Base-by-base conservation (phyloP, 1,284 basidiomycete species). In the Trametes hirsuta region DNA sequence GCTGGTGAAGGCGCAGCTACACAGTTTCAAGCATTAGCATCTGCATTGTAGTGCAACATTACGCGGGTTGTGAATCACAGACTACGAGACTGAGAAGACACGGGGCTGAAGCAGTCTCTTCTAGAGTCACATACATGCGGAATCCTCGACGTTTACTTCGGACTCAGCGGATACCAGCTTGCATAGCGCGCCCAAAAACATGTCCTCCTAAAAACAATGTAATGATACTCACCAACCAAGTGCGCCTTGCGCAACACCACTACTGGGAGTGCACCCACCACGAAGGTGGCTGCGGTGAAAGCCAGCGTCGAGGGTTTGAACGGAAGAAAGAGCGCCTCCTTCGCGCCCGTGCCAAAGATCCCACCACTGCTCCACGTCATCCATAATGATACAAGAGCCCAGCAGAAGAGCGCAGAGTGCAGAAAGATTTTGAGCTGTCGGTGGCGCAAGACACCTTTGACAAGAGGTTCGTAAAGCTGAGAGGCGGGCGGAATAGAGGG, bases 381-480 rank as follows among this genome's bases (percentile, higher is more conserved):
- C 78, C 80, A 80, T 25, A 76, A 50, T 4, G 76, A 69, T n/a
- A 75, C 72, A 6, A 79, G 72, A 1, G 72, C 64, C 77, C 85
- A 87, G 4, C 79, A 79, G 59, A 77, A 77, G 3, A 76, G 65
- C 0, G 76, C 77, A 45, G 86, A 84, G 35, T 77, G 76, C 11
- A 80, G 69, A 59, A 90, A 82, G 42, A 86, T 79, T 60, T 74
- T 75, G 66, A 78, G 78, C 25, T 79, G 72, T 53, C 87, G 82
- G 68, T 84, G 82, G 55, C 77, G 80, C 55, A 90, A 76, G 10
- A 85, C 75, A 6, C 76, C 71, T 67, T 85, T 87, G 4, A 84
- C 80, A 35, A 83, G 78, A 11, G 87, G 86, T 62, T 88, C 85
- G 66, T 84, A 90, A 1, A 76, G 72, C 65, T 83, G 78, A 6